phyloP scores from a whole-genome alignment of 768 basidiomycete genomes.

The Suillus spraguei region DNA sequence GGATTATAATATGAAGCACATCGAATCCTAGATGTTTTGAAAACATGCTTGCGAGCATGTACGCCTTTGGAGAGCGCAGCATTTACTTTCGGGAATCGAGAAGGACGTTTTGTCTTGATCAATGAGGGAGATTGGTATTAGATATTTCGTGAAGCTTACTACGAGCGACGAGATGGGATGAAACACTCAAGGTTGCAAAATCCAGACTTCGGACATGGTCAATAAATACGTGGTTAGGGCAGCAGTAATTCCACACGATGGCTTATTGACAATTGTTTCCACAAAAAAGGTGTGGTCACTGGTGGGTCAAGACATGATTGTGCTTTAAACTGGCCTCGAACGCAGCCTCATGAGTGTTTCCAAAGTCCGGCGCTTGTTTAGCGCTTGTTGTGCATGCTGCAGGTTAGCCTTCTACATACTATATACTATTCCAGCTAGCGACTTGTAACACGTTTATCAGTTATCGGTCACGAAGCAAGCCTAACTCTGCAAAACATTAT shows the following conservation, averaged over 20 bases:
- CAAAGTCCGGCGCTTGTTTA: background rate
- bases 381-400: background rate
- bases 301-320: background rate
- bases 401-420: background rate
- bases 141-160: background rate
- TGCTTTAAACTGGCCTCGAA: background rate
- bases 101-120: conserved; percentile 17
- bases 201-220: background rate
- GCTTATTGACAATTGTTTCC: background rate
- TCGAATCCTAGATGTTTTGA: conserved; percentile 15
- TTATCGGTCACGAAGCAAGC: background rate
- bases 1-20: background rate
- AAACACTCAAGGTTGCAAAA: background rate
- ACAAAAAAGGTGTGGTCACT: background rate
- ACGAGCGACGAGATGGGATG: background rate
- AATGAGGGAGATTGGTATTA: conserved; percentile 9
- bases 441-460: background rate
- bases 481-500: background rate
- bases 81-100: conserved; percentile 15
- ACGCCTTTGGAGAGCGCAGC: conserved; percentile 12
- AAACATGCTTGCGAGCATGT: conserved; percentile 13
- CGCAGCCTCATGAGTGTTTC: background rate
- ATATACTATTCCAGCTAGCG: background rate
- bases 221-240: background rate
- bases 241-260: background rate